Conservation (phyloP, 148 eudicot species). For the Heliamphora exappendiculata region DNA sequence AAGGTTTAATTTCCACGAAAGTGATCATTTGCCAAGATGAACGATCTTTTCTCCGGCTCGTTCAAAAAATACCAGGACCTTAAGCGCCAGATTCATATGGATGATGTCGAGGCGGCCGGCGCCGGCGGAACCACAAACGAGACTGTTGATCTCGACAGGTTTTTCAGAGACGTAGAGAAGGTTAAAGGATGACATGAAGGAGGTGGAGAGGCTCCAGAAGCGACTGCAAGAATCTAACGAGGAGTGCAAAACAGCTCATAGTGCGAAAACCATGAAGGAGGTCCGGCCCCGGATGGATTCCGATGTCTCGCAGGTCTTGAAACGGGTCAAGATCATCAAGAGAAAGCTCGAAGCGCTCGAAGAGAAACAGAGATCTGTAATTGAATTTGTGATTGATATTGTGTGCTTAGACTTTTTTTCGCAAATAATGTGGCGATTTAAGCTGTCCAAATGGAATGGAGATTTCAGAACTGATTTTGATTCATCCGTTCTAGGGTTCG, state of each 20-base stretch:
- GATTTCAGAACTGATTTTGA: no score
- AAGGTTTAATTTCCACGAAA: not conserved
- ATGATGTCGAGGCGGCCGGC: conserved; percentile 51
- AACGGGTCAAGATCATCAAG: conserved; percentile 40
- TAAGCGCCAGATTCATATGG: conserved; percentile 29
- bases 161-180: conserved; percentile 50
- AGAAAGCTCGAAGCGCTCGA: conserved; percentile 48
- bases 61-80: conserved; percentile 54
- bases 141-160: conserved; percentile 32
- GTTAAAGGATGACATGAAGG: conserved; percentile 46
- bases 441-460: no score
- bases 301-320: conserved; percentile 38
- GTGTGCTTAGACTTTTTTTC: no score
- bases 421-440: no score
- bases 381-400: no score
- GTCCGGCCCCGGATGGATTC: conserved; percentile 38
- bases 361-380: no score
- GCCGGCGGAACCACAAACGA: conserved; percentile 14
- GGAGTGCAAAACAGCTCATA: conserved; percentile 36
- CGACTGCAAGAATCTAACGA: conserved; percentile 44
- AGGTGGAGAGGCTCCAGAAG: conserved; percentile 41
- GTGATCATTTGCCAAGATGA: conserved; percentile 42
- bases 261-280: conserved; percentile 46
- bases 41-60: conserved; percentile 70
- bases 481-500: no score